Base-by-base conservation (phyloP, 768 basidiomycete genomes). In the Hygrophoropsis aurantiaca region DNA sequence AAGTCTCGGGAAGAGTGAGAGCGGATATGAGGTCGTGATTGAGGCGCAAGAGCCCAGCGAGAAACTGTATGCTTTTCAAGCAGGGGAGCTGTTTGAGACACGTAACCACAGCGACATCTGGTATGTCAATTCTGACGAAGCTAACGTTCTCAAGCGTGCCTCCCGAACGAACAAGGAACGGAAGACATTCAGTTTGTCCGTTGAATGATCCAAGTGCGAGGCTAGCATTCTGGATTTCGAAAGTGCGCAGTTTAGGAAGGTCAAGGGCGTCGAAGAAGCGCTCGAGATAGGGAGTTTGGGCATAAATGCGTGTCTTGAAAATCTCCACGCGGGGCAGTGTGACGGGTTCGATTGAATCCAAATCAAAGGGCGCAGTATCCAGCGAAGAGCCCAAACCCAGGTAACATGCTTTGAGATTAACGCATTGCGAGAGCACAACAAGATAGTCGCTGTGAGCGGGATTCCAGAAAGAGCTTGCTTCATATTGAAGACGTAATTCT, bases 1-100 rank as follows among this genome's bases (percentile, higher is more conserved):
- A 25, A 26, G 15, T 19, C 11, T 42, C 23, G n/a, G 23, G 24
- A 8, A 45, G 21, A 10, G 55, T 18, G 15, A 67, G 61, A 27
- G 50, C 61, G n/a, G 49, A 25, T 32, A 65, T 30, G 37, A 65
- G 58, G 11, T 58, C 61, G 11, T 67, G 63, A 32, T 67, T 65
- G 32, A 65, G 60, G n/a, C 63, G 50, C 4, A 67, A 51, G n/a
- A 58, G 37, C 11, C 65, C 58, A 4, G 63, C 63, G 2, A 67
- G 46, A 27, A 54, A 56, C 10, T 45, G 32, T 38, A 67, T 9
- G 32, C 40, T 44, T 48, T 47, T 57, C 3, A 64, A 18, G 4
- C 27, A 52, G 23, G 24, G 45, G 10, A 65, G 52, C 6, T 52
- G 62, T 1, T 36, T 40, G 18, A 64, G 49, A 24, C 62, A 64